phyloP scores from a whole-genome alignment of 1,139 yeast species.

The Kodamaea arcana region DNA sequence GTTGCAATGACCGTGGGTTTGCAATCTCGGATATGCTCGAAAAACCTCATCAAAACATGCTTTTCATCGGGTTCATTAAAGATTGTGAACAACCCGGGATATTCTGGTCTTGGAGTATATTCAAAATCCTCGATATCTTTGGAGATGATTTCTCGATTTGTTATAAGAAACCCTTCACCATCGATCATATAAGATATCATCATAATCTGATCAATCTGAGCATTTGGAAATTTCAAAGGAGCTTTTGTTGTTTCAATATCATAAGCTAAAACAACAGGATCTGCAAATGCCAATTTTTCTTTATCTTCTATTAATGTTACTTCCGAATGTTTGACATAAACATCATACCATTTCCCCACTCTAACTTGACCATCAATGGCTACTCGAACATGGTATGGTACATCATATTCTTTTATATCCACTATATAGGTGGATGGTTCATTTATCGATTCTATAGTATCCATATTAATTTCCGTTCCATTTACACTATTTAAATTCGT shows the following conservation, averaged over 20 bases:
- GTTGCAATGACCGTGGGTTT: constrained; percentile 95
- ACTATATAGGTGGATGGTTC: constrained; percentile 67
- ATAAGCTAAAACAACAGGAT: constrained; percentile 93
- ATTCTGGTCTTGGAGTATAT: constrained; percentile 96
- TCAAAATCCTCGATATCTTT: constrained; percentile 96
- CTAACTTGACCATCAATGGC: constrained; percentile 82
- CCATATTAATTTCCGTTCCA: constrained; percentile 16
- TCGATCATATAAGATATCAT: constrained; percentile 99
- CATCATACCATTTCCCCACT: constrained; percentile 95
- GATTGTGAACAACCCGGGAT: constrained; percentile 83
- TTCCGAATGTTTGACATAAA: constrained; percentile 58
- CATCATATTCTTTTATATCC: constrained; percentile 91
- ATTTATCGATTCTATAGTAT: constrained; percentile 12
- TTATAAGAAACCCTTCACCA: constrained; percentile 91
- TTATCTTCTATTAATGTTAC: constrained; percentile 57
- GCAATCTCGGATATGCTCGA: constrained; percentile 84
- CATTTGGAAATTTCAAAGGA: constrained; percentile 93
- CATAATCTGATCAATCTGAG: constrained; percentile 92
- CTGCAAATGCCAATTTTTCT: constrained; percentile 89
- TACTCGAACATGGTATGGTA: constrained; percentile 94
- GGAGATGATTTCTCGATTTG: constrained; percentile 90
- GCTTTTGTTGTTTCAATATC: constrained; percentile 98
- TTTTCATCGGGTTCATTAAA: constrained; percentile 89
- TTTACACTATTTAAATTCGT: constrained; percentile 26
- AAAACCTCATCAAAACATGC: constrained; percentile 68